Evolutionary conservation across 306 rosid genomes (phyloP).

Genomic region (Begonia peltatifolia): DNA sequence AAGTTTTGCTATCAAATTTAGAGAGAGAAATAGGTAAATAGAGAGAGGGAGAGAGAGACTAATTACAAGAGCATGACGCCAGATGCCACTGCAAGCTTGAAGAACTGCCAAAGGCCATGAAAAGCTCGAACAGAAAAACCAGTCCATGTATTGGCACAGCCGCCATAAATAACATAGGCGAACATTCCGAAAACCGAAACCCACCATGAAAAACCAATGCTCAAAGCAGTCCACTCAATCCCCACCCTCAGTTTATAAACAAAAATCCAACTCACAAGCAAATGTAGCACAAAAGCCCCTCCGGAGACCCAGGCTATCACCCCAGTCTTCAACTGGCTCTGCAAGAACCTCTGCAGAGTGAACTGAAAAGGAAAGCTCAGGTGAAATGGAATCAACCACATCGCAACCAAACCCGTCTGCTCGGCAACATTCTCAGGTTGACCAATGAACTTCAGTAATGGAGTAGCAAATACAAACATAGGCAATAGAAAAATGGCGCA

Average conservation of each 20-base stretch:
- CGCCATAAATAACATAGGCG: conserved; percentile 36
- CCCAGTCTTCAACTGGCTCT: conserved; percentile 39
- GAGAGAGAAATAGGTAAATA: not conserved
- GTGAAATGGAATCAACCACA: conserved; percentile 53
- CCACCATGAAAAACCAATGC: conserved; percentile 54
- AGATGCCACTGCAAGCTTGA: conserved; percentile 54
- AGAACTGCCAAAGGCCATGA: conserved; percentile 53
- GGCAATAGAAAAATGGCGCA: conserved; percentile 38
- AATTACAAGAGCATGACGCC: conserved; percentile 59
- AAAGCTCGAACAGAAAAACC: conserved; percentile 56
- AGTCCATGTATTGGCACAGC: conserved; percentile 42
- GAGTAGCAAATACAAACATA: conserved; percentile 36
- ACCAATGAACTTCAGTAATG: conserved; percentile 46
- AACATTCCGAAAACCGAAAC: conserved; percentile 34
- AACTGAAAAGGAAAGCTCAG: conserved; percentile 52
- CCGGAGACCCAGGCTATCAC: conserved; percentile 41
- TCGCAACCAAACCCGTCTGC: conserved; percentile 37
- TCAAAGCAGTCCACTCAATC: conserved; percentile 36
- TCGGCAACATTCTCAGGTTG: conserved; percentile 36
- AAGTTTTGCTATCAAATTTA: not conserved
- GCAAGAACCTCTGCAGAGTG: conserved; percentile 54
- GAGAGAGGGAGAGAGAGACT: not conserved
- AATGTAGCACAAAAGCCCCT: conserved; percentile 29
- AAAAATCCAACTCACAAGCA: conserved; percentile 38
- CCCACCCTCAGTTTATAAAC: conserved; percentile 29